These are phyloP conservation scores for Xylaria sp. DNA, from an alignment of 495 filamentous ascomycete genomes.

Conservation along the genomic window DNA sequence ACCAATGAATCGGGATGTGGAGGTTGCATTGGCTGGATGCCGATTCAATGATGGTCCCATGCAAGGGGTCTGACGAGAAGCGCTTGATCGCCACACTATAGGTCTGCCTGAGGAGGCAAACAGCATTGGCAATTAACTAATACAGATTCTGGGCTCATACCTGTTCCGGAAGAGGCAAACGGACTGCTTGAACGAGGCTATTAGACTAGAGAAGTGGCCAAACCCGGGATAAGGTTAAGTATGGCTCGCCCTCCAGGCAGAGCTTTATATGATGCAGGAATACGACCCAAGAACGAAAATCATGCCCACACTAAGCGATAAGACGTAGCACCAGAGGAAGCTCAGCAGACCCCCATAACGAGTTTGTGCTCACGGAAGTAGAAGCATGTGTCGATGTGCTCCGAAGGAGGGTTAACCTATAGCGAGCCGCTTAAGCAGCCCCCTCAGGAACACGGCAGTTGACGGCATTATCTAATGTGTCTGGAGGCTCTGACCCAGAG, in stretches of 20 bases:
- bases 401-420: conserved; percentile 18
- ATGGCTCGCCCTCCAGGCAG: conserved; percentile 11
- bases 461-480: conserved; percentile 13
- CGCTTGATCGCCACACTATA: conserved; percentile 18
- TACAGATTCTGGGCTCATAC: conserved; percentile 7
- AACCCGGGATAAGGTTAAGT: conserved; percentile 19
- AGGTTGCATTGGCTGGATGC: conserved; percentile 15
- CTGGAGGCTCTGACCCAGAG: conserved; percentile 22
- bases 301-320: conserved; percentile 2
- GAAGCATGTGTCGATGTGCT: conserved; percentile 10
- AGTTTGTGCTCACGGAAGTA: conserved; percentile 15
- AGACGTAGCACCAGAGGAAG: background rate
- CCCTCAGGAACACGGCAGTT: conserved; percentile 30
- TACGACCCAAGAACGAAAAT: conserved; percentile 8
- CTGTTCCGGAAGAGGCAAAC: conserved; percentile 15
- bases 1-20: conserved; percentile 8
- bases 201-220: conserved; percentile 9
- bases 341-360: conserved; percentile 3
- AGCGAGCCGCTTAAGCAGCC: conserved; percentile 23
- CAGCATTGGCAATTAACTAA: background rate
- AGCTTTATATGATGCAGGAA: conserved; percentile 25
- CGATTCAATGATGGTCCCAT: conserved; percentile 12
- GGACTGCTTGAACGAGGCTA: conserved; percentile 8
- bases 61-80: conserved; percentile 4
- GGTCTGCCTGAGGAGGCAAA: background rate